These are phyloP conservation scores for Solanum lycopersicoides DNA, from an alignment of 257 asterid genomes.

Conservation along the genomic window DNA sequence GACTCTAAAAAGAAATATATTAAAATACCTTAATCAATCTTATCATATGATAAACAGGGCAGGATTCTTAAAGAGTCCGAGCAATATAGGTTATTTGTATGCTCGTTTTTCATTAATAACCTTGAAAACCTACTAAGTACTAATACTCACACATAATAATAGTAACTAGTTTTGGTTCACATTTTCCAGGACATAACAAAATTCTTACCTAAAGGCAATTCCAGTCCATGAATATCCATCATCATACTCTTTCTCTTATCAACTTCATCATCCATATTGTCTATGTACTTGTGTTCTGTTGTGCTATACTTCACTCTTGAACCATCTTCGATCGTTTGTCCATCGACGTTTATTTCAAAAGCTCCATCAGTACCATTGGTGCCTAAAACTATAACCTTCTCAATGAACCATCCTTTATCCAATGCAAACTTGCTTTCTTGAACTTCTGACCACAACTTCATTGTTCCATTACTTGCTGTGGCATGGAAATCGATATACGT, in stretches of 20 bases:
- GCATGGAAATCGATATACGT: slow-evolving; percentile 13
- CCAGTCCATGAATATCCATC: slow-evolving; percentile 3
- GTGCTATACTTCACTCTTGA: neutral
- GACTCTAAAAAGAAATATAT: no score
- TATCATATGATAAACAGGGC: no score
- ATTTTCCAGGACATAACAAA: slow-evolving; percentile 1
- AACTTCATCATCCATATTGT: neutral
- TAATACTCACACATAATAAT: neutral
- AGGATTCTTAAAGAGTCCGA: no score
- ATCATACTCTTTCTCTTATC: neutral
- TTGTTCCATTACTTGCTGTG: neutral
- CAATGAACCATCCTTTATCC: slow-evolving; percentile 1
- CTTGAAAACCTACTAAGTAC: neutral
- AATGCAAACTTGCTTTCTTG: slow-evolving; percentile 3
- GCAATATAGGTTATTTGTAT: no score
- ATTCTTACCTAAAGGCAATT: neutral
- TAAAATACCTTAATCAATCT: no score
- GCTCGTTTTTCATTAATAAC: neutral
- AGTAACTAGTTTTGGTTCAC: neutral
- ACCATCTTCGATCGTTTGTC: neutral
- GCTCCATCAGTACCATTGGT: neutral
- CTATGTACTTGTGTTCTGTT: neutral
- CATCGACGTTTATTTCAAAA: neutral
- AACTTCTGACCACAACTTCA: slow-evolving; percentile 7
- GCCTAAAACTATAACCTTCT: slow-evolving; percentile 5